Evolutionary conservation across 169 alveolate genomes (phyloP).

Genomic region (Plasmodium vivax): DNA sequence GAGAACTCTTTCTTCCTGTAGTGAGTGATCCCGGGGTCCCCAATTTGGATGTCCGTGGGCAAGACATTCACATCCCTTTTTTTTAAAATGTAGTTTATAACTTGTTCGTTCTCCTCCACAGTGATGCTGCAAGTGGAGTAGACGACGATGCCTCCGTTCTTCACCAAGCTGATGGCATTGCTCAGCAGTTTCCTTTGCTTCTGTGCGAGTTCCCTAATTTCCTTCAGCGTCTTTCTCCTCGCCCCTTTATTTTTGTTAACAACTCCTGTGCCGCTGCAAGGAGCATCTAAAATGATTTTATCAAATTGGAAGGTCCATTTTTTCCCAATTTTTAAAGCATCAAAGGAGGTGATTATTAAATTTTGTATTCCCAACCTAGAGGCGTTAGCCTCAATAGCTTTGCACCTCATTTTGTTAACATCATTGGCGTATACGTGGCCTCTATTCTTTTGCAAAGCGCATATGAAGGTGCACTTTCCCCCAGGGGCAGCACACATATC

Average conservation of each 20-base stretch:
- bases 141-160: slow-evolving; percentile 97
- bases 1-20: slow-evolving; percentile 93
- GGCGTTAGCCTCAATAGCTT: slow-evolving; percentile 89
- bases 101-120: slow-evolving; percentile 98
- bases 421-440: slow-evolving; percentile 96
- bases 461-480: slow-evolving; percentile 96
- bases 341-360: slow-evolving; percentile 92
- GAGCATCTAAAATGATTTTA: slow-evolving; percentile 96
- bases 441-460: slow-evolving; percentile 94
- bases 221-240: slow-evolving; percentile 92
- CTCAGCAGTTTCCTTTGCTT: slow-evolving; percentile 94
- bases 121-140: slow-evolving; percentile 98
- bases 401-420: slow-evolving; percentile 92
- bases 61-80: slow-evolving; percentile 90
- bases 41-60: slow-evolving; percentile 86
- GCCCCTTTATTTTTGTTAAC: slow-evolving; percentile 95
- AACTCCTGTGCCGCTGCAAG: slow-evolving; percentile 97
- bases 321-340: slow-evolving; percentile 92
- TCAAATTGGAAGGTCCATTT: slow-evolving; percentile 91
- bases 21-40: slow-evolving; percentile 93
- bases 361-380: slow-evolving; percentile 95
- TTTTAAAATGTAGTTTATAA: slow-evolving; percentile 94
- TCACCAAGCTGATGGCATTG: slow-evolving; percentile 94
- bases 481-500: slow-evolving; percentile 99
- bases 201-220: slow-evolving; percentile 93